Evolutionary conservation across 352 stramenopile genomes (phyloP).

Genomic region (Pythium biforme): DNA sequence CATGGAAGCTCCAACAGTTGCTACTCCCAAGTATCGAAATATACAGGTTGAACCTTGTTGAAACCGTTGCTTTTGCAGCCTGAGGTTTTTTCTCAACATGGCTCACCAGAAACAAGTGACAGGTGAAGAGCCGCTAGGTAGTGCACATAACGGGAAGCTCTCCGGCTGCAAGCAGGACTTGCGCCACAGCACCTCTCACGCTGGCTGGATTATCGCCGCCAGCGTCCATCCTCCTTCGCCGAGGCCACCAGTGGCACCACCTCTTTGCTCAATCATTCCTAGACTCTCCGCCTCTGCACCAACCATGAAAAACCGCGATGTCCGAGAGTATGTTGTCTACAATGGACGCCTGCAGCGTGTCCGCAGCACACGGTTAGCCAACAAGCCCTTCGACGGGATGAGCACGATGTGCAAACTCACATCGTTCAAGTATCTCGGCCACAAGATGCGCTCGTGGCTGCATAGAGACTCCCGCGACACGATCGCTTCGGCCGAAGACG

Average conservation of each 20-base stretch:
- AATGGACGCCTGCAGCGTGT: conserved; percentile 30
- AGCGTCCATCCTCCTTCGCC: not conserved
- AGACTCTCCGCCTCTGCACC: not conserved
- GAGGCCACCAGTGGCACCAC: not conserved
- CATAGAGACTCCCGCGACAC: conserved; percentile 56
- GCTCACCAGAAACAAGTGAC: conserved; percentile 8
- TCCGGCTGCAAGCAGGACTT: not conserved
- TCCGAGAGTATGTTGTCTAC: conserved; percentile 30
- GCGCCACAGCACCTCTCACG: conserved; percentile 9
- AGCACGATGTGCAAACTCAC: conserved; percentile 54
- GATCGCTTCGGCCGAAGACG: conserved; percentile 57
- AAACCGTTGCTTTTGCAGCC: conserved; percentile 3
- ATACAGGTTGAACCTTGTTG: conserved; percentile 12
- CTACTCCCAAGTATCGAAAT: not conserved
- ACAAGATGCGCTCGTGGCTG: conserved; percentile 56
- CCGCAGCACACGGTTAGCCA: conserved; percentile 7
- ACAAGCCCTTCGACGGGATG: conserved; percentile 32
- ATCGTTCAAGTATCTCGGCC: conserved; percentile 54
- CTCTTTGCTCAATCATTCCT: not conserved
- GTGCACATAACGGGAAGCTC: conserved; percentile 25
- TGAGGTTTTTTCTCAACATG: conserved; percentile 20
- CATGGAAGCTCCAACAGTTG: not conserved
- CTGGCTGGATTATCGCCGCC: conserved; percentile 10
- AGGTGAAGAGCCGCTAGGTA: conserved; percentile 9
- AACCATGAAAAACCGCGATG: conserved; percentile 13